Base-by-base conservation (phyloP, 768 basidiomycete species). In the Auricularia sp. region DNA sequence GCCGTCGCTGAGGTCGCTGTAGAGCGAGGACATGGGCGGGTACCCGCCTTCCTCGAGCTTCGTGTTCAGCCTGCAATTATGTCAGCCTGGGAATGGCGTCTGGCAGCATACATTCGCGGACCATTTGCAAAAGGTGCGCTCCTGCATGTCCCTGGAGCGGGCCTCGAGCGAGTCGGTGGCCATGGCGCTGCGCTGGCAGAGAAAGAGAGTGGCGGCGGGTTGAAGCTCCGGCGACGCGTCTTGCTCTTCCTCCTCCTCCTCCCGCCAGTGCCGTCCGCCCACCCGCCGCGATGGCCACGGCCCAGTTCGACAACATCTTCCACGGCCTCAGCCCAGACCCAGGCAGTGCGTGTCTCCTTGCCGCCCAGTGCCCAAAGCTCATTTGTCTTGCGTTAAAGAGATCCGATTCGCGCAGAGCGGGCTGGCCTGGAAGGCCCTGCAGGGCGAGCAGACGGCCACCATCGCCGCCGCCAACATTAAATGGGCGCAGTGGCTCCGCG, bases 71-170 rank as follows among this genome's bases (percentile, higher is more conserved):
- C 96, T 98, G 56, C 68, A 44, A 67, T 65, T 54, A 62, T 29
- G 29, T 51, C 63, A 63, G 54, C 54, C 54, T 16, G 29, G 10
- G 29, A 4, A 23, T 7, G 3, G 54, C 23, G 11, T 34, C 4
- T 35, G 23, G 34, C 18, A 4, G 23, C 6, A 18, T 54, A 29
- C 29, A 54, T 10, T 36, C 10, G 61, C 67, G 47, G 62, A 93
- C 93, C 93, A 95, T 84, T 93, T 93, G 75, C 91, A 93, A 73
- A 95, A 95, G 2, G 93, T 93, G 67, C 87, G 78, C 72, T 90
- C 85, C 71, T 91, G 90, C 44, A 84, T 82, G 69, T 82, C 79
- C 66, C 84, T 71, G 54, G 87, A 87, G 64, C 82, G 81, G 43
- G 82, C 73, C 74, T 89, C 87, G 61, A 88, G 77, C 16, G 83